Conservation (phyloP, 2,329 filamentous ascomycete species). For the Colletotrichum sp. region DNA sequence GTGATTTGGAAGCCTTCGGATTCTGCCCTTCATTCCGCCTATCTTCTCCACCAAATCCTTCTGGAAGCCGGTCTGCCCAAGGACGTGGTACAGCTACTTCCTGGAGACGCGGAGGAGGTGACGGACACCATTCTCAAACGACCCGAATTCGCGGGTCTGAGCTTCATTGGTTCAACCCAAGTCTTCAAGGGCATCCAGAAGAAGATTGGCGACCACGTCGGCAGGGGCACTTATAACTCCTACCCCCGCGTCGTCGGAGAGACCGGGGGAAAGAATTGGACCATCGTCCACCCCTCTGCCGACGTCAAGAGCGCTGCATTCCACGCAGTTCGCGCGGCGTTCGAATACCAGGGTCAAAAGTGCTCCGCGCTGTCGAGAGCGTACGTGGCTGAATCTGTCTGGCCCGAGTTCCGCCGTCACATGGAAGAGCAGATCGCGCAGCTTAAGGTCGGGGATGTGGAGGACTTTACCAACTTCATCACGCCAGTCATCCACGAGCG, state of each 20-base stretch:
- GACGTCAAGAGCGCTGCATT: conserved; percentile 80
- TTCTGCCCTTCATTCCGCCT: conserved; percentile 88
- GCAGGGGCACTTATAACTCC: conserved; percentile 79
- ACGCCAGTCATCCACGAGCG: conserved; percentile 85
- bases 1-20: conserved; percentile 98
- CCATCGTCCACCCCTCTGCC: conserved; percentile 78
- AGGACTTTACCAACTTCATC: conserved; percentile 78
- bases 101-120: conserved; percentile 84
- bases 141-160: conserved; percentile 84
- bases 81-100: conserved; percentile 92
- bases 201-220: conserved; percentile 81
- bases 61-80: conserved; percentile 88
- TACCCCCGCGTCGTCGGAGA: conserved; percentile 92
- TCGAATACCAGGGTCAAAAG: conserved; percentile 92
- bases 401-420: conserved; percentile 72
- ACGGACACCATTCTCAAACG: conserved; percentile 80
- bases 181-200: conserved; percentile 91
- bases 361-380: conserved; percentile 84
- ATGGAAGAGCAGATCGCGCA: conserved; percentile 72
- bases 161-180: conserved; percentile 92
- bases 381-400: conserved; percentile 79
- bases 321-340: conserved; percentile 85
- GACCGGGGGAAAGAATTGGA: conserved; percentile 94
- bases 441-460: conserved; percentile 73
- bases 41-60: conserved; percentile 88